Conservation (phyloP, 2,329 filamentous ascomycete species). For the Sclerotinia subarctica region DNA sequence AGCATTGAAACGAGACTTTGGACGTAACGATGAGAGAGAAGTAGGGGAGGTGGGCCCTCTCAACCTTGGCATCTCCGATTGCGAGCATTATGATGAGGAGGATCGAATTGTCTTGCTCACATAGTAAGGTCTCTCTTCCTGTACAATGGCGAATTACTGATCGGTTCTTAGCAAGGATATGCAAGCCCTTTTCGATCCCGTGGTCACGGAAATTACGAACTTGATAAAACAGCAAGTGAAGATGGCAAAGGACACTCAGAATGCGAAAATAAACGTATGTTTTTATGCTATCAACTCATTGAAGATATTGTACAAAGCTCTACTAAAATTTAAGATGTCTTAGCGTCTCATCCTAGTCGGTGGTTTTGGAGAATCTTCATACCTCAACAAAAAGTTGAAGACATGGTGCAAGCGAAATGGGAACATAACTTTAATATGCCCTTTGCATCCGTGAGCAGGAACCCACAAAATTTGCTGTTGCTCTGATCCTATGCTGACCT, state of each 20-base stretch:
- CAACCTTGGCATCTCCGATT: slow-evolving; percentile 25
- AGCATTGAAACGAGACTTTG: slow-evolving; percentile 26
- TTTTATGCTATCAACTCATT: too few relatives aligned
- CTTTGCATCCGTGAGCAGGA: slow-evolving; percentile 26
- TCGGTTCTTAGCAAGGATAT: slow-evolving; percentile 28
- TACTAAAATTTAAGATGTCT: too few relatives aligned
- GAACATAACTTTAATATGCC: slow-evolving; percentile 27
- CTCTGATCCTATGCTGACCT: slow-evolving; percentile 10
- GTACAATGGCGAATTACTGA: background rate
- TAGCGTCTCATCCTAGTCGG: slow-evolving; percentile 26
- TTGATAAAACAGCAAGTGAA: slow-evolving; percentile 29
- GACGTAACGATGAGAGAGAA: slow-evolving; percentile 22
- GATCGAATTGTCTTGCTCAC: slow-evolving; percentile 26
- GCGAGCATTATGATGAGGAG: slow-evolving; percentile 23
- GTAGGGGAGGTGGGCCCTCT: slow-evolving; percentile 23
- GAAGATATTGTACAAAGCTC: too few relatives aligned
- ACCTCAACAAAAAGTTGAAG: slow-evolving; percentile 25
- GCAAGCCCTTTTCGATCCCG: slow-evolving; percentile 31
- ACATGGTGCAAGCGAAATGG: slow-evolving; percentile 28
- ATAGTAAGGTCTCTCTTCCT: slow-evolving; percentile 21
- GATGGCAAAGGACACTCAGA: slow-evolving; percentile 19
- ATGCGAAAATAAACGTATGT: slow-evolving; percentile 26
- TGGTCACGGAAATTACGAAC: slow-evolving; percentile 25
- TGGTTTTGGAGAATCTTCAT: slow-evolving; percentile 26
- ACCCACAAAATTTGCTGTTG: background rate